phyloP scores from a whole-genome alignment of 495 filamentous ascomycete species.

The Xylaria acuta region DNA sequence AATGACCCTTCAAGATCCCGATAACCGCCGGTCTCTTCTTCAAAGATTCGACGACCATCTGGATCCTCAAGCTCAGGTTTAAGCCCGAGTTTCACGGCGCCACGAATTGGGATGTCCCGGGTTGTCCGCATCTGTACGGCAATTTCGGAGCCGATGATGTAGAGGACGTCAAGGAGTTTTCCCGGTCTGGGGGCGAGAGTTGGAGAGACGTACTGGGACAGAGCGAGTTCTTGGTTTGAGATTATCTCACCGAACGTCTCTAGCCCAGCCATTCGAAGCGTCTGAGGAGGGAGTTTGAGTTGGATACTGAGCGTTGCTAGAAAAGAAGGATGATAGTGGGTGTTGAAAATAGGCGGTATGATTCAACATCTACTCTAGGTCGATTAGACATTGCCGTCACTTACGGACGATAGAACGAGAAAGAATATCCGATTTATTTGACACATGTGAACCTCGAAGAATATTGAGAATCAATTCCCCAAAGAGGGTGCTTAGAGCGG shows the following conservation, averaged over 20 bases:
- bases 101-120: slow-evolving; percentile 54
- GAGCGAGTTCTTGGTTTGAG: slow-evolving; percentile 30
- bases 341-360: not conserved
- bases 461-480: not conserved
- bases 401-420: not conserved
- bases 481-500: not conserved
- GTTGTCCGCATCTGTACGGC: slow-evolving; percentile 56
- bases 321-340: not conserved
- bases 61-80: slow-evolving; percentile 54
- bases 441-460: not conserved
- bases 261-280: not conserved
- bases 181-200: slow-evolving; percentile 25
- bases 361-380: slow-evolving; percentile 14
- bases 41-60: slow-evolving; percentile 38
- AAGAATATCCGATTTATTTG: not conserved
- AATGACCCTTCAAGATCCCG: slow-evolving; percentile 47
- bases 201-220: slow-evolving; percentile 46
- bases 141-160: slow-evolving; percentile 54
- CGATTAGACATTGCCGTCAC: not conserved
- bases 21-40: slow-evolving; percentile 59
- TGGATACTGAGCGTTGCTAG: not conserved
- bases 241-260: not conserved
- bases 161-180: slow-evolving; percentile 39
- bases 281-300: not conserved
- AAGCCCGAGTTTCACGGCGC: slow-evolving; percentile 41